These are phyloP conservation scores for Dryas drummondii DNA, from an alignment of 306 rosid genomes.

Conservation along the genomic window DNA sequence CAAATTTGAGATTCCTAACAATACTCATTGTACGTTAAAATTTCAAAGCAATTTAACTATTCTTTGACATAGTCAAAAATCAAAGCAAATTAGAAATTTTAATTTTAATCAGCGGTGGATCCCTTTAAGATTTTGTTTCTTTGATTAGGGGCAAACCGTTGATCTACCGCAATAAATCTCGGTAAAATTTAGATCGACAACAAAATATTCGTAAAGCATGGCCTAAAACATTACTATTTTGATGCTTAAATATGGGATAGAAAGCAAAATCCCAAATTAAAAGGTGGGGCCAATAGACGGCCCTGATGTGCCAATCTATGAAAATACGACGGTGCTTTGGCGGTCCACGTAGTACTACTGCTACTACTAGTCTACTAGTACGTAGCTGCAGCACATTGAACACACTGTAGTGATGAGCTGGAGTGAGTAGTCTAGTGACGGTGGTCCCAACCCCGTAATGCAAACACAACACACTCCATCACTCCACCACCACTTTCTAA, in stretches of 20 bases:
- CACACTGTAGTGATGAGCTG: slow-evolving; percentile 56
- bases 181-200: not conserved
- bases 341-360: not conserved
- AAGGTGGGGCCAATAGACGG: not conserved
- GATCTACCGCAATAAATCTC: no score
- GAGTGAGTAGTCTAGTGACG: slow-evolving; percentile 22
- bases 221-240: not conserved
- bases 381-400: slow-evolving; percentile 5
- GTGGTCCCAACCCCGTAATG: slow-evolving; percentile 57
- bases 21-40: no score
- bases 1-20: no score
- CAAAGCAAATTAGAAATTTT: no score
- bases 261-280: not conserved
- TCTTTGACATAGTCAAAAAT: no score
- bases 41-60: no score
- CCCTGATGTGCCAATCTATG: not conserved
- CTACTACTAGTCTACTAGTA: no score
- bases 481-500: slow-evolving; percentile 18
- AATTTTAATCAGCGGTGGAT: not conserved
- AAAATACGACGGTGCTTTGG: not conserved
- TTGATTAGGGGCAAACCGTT: not conserved
- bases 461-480: slow-evolving; percentile 4
- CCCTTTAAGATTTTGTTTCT: not conserved
- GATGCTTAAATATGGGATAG: not conserved
- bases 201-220: not conserved